Evolutionary conservation across 129 eudicot genomes (phyloP), one percentile per base, ranked within the genome.

Genomic region (Flaveria bidentis): DNA sequence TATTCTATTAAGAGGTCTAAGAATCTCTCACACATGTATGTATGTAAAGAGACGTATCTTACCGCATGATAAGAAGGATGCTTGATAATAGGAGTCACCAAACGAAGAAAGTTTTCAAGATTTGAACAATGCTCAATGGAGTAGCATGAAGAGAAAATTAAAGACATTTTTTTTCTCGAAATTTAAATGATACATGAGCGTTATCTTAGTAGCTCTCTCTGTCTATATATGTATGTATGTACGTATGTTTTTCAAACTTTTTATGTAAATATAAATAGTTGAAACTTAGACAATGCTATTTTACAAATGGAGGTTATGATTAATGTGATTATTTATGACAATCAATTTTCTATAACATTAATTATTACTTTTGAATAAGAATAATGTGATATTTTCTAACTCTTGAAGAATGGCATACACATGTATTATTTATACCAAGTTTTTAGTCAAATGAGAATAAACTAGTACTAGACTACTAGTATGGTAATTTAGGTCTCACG

Each of bases 41-140:
- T 17, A 18, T 13, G 11, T 10, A 55, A 9, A 72, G 28, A 53
- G 17, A 53, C 5, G 6, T 1, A 33, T 33, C 52, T 36, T 72
- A 55, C 76, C 66, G 17, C 2, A 9, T 1, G 14, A 28, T 12
- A 0, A 11, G 52, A 56, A 72, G n/a, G 60, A 26, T 46, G 60
- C 9, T 62, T 47, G 36, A 46, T 47, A 15, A 62, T 11, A 61
- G 79, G 79, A 75, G 79, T 61, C 9, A 75, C 79, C 10, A 71
- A 62, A 26, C 47, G 62, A 75, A 75, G 79, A 75, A 75, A 62
- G 61, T 26, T 75, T 61, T 75, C 46, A 44, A 75, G 79, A 75
- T 75, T 75, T 44, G 79, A 75, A 60, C 3, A 42, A 44, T 74
- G 45, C 17, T 62, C 33, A 25, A 45, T 75, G 33, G 33, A 46